Percentiles rank a stretch among this genome's conserved stretches.
Evolutionary conservation across 2,329 filamentous ascomycete species (phyloP).

Genomic region (Kalaharituber pfeilii): DNA sequence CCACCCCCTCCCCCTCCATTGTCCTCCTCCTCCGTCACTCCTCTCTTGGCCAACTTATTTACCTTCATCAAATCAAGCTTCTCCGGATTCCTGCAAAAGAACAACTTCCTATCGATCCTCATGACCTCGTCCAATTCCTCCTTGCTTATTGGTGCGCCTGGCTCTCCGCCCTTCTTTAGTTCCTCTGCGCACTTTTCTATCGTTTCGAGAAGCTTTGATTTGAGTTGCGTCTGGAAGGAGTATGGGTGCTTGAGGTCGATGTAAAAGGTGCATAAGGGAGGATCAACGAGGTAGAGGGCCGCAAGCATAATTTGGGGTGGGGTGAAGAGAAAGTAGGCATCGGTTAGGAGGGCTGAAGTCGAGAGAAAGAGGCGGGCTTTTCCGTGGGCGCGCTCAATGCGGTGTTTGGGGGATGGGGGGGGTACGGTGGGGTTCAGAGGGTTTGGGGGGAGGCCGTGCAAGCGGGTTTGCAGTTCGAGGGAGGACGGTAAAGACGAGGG

Average conservation of each 20-base stretch:
- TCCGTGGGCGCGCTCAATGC: constrained; percentile 42
- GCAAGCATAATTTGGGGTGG: constrained; percentile 88
- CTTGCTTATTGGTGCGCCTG: constrained; percentile 36
- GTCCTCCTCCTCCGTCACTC: constrained; percentile 3
- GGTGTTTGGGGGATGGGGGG: constrained; percentile 1
- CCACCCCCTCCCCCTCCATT: constrained; percentile 6
- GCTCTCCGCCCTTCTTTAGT: constrained; percentile 56
- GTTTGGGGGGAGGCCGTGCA: constrained; percentile 15
- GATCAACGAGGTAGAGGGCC: constrained; percentile 58
- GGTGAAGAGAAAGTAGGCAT: constrained; percentile 93
- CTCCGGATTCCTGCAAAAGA: constrained; percentile 19
- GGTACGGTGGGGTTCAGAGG: constrained; percentile 9
- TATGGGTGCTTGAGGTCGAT: constrained; percentile 19
- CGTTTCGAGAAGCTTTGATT: constrained; percentile 36
- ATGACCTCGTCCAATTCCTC: constrained; percentile 26
- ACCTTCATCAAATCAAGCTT: constrained; percentile 13
- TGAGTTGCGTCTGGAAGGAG: constrained; percentile 19
- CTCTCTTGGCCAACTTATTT: constrained; percentile 4
- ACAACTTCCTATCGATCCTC: constrained; percentile 21
- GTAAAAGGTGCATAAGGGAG: constrained; percentile 33
- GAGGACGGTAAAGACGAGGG: constrained; percentile 3
- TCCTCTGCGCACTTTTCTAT: constrained; percentile 38
- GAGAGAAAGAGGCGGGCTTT: constrained; percentile 57
- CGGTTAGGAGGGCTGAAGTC: constrained; percentile 66
- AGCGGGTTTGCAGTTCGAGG: constrained; percentile 13